These are phyloP conservation scores for Uromyces viciae-fabae DNA, from an alignment of 1,284 basidiomycete genomes.

Conservation along the genomic window DNA sequence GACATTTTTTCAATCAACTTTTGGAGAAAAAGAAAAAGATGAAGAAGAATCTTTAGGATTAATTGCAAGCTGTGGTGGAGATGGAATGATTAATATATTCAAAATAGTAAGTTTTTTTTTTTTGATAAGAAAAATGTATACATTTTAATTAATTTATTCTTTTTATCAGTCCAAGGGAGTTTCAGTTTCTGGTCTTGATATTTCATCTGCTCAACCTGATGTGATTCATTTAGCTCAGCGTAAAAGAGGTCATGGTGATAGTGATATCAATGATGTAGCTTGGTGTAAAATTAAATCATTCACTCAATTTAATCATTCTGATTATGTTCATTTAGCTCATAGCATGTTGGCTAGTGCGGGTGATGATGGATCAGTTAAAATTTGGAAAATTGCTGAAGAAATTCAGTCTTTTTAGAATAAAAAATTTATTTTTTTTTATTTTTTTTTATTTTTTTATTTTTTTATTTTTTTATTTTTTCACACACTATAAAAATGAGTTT, in stretches of 20 bases:
- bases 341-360: conserved; percentile 71
- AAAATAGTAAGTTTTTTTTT: conserved; percentile 58
- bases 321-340: conserved; percentile 58
- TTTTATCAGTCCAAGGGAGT: conserved; percentile 45
- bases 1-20: conserved; percentile 59
- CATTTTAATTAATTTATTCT: neutral
- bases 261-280: conserved; percentile 71
- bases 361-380: conserved; percentile 64
- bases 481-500: too few relatives aligned
- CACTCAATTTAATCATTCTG: conserved; percentile 37
- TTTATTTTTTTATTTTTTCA: too few relatives aligned
- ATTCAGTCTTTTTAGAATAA: too few relatives aligned
- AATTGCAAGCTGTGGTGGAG: conserved; percentile 70
- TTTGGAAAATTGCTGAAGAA: conserved; percentile 13
- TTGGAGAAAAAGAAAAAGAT: neutral
- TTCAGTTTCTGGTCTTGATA: conserved; percentile 48
- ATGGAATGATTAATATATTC: conserved; percentile 72
- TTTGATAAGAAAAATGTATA: neutral
- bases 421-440: too few relatives aligned
- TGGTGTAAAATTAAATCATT: conserved; percentile 62
- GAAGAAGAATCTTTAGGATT: conserved; percentile 62
- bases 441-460: too few relatives aligned
- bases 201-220: conserved; percentile 49
- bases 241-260: conserved; percentile 66
- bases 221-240: conserved; percentile 57